Evolutionary conservation across 805 yeast genomes (phyloP).

Genomic region (Cyberlindnera sargentensis): DNA sequence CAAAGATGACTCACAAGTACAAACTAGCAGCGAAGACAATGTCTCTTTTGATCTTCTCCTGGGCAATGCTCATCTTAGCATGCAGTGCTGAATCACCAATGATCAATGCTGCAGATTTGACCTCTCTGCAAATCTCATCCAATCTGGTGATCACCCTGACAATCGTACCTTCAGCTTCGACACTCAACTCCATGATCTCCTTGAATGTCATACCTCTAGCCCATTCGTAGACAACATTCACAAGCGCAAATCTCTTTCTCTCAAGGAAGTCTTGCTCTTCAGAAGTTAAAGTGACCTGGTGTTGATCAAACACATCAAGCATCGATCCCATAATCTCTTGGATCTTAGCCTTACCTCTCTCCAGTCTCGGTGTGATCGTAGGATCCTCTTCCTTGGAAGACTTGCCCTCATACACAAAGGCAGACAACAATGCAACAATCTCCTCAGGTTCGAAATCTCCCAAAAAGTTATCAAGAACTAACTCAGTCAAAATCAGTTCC

Average conservation of each 20-base stretch:
- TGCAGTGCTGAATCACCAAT: slow-evolving; percentile 91
- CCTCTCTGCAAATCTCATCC: slow-evolving; percentile 94
- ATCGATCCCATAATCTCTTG: slow-evolving; percentile 61
- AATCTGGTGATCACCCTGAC: slow-evolving; percentile 91
- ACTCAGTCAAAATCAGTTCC: slow-evolving; percentile 84
- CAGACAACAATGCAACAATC: slow-evolving; percentile 88
- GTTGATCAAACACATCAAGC: slow-evolving; percentile 51
- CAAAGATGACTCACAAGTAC: slow-evolving; percentile 42
- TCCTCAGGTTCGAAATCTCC: slow-evolving; percentile 94
- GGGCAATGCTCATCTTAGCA: slow-evolving; percentile 85
- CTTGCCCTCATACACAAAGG: slow-evolving; percentile 85
- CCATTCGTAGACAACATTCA: slow-evolving; percentile 97
- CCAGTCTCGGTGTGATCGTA: slow-evolving; percentile 69
- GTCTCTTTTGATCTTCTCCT: slow-evolving; percentile 91
- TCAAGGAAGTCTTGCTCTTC: slow-evolving; percentile 85
- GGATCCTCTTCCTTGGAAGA: slow-evolving; percentile 55
- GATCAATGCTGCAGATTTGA: slow-evolving; percentile 86
- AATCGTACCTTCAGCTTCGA: slow-evolving; percentile 93
- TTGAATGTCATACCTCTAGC: slow-evolving; percentile 90
- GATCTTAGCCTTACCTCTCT: slow-evolving; percentile 60
- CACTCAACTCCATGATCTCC: slow-evolving; percentile 83
- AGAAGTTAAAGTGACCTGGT: slow-evolving; percentile 68
- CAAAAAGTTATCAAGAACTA: slow-evolving; percentile 82
- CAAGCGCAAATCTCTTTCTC: slow-evolving; percentile 78
- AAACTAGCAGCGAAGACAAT: slow-evolving; percentile 95